Percentiles rank a stretch among this genome's conserved stretches.
These are phyloP conservation scores for Cyclotella cryptica DNA, from an alignment of 108 stramenopile species.

Conservation along the genomic window DNA sequence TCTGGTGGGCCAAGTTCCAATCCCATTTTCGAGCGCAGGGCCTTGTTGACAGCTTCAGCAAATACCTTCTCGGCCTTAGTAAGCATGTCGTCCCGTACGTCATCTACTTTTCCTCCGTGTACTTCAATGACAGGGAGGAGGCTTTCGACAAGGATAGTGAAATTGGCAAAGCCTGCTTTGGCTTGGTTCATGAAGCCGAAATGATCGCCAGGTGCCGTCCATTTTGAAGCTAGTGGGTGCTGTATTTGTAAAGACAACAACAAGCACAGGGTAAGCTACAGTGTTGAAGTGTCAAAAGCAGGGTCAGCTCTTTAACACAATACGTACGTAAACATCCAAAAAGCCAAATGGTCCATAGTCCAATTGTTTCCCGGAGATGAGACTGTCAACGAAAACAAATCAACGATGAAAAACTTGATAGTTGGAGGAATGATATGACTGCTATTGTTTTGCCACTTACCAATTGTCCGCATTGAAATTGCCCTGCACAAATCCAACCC, in stretches of 20 bases:
- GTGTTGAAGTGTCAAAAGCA: too few relatives aligned
- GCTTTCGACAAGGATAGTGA: slow-evolving; percentile 74
- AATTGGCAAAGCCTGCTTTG: slow-evolving; percentile 83
- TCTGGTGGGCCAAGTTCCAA: slow-evolving; percentile 47
- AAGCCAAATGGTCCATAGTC: slow-evolving; percentile 97
- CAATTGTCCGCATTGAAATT: slow-evolving; percentile 97
- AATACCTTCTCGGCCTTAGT: slow-evolving; percentile 64
- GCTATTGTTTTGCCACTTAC: slow-evolving; percentile 82
- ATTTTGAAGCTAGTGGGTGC: slow-evolving; percentile 87
- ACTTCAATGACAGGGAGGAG: slow-evolving; percentile 80
- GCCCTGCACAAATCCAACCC: slow-evolving; percentile 96
- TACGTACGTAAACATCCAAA: slow-evolving; percentile 77
- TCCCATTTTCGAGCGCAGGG: slow-evolving; percentile 72
- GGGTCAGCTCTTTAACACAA: not conserved
- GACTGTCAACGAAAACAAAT: not conserved
- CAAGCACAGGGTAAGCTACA: not conserved
- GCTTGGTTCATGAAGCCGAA: slow-evolving; percentile 94
- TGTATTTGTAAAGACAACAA: not conserved
- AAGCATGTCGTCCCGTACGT: slow-evolving; percentile 45
- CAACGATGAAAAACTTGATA: too few relatives aligned
- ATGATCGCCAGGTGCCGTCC: slow-evolving; percentile 83
- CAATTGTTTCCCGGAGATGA: slow-evolving; percentile 78
- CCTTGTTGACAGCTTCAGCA: slow-evolving; percentile 53
- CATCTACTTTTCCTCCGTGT: slow-evolving; percentile 46
- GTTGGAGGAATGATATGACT: too few relatives aligned